Percentiles rank a stretch among this genome's conserved stretches.
These are phyloP conservation scores for Taiozyma onychis DNA, from an alignment of 1,139 yeast species.

Conservation along the genomic window DNA sequence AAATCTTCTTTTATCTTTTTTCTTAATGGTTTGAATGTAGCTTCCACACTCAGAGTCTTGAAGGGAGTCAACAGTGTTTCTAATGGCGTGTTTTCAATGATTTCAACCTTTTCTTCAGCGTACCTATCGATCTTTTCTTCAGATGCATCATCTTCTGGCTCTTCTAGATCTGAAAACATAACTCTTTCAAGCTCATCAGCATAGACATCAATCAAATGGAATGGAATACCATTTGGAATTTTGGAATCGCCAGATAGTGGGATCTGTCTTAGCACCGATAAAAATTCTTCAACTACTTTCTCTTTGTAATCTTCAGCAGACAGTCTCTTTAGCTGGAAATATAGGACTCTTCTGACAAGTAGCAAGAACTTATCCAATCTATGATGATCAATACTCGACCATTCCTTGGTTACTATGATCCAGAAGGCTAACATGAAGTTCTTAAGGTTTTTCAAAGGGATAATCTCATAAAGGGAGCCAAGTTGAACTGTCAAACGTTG, in stretches of 20 bases:
- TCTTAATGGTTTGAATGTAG: slow-evolving; percentile 57
- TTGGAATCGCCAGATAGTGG: slow-evolving; percentile 56
- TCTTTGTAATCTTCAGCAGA: slow-evolving; percentile 51
- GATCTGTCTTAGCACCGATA: slow-evolving; percentile 30
- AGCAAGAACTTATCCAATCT: slow-evolving; percentile 83
- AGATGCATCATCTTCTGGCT: slow-evolving; percentile 36
- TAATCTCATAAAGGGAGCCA: slow-evolving; percentile 49
- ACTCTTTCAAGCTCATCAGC: slow-evolving; percentile 78
- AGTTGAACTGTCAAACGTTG: slow-evolving; percentile 73
- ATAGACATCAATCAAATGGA: slow-evolving; percentile 80
- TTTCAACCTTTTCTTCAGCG: slow-evolving; percentile 27
- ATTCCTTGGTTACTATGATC: slow-evolving; percentile 72
- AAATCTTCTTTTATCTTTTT: slow-evolving; percentile 62
- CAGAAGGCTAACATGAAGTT: slow-evolving; percentile 74
- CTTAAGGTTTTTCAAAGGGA: slow-evolving; percentile 36
- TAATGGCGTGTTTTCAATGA: slow-evolving; percentile 48
- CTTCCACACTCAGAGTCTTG: slow-evolving; percentile 40
- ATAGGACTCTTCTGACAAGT: slow-evolving; percentile 70
- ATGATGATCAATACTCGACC: slow-evolving; percentile 82
- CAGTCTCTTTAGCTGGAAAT: slow-evolving; percentile 58
- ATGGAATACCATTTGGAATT: slow-evolving; percentile 71
- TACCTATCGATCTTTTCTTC: slow-evolving; percentile 34
- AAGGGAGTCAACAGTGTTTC: slow-evolving; percentile 53
- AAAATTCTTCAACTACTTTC: slow-evolving; percentile 40
- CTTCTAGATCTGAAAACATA: slow-evolving; percentile 41